Evolutionary conservation across 2,329 filamentous ascomycete genomes (phyloP).

Genomic region (Aspergillus viridinutans): DNA sequence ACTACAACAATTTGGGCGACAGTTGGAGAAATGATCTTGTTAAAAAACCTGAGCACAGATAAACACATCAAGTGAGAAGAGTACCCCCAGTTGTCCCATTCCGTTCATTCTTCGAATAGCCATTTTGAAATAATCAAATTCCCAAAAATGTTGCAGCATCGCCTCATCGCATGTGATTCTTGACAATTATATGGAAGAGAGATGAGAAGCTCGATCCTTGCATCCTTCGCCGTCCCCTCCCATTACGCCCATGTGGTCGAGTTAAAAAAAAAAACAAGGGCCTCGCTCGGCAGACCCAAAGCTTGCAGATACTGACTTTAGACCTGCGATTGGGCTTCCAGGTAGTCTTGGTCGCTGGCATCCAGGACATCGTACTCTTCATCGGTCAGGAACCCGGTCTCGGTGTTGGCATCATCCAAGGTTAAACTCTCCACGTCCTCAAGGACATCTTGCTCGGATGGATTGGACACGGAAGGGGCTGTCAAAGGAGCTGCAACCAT

Average conservation of each 20-base stretch:
- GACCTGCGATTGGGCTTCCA: constrained; percentile 41
- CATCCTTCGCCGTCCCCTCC: neutral
- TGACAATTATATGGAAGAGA: neutral
- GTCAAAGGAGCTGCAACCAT: constrained; percentile 24
- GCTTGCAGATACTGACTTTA: neutral
- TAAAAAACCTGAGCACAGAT: neutral
- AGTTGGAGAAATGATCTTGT: neutral
- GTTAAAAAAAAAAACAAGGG: neutral
- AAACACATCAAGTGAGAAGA: neutral
- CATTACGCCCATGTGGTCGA: neutral
- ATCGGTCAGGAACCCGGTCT: constrained; percentile 85
- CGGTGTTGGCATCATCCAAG: constrained; percentile 43
- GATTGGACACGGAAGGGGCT: constrained; percentile 37
- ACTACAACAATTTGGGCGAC: neutral
- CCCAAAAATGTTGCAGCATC: neutral
- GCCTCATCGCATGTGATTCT: neutral
- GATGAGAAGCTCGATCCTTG: neutral
- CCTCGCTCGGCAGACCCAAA: constrained; percentile 4
- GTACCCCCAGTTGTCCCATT: neutral
- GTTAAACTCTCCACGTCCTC: constrained; percentile 58
- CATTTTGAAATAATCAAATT: neutral
- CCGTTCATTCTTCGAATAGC: neutral
- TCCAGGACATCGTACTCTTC: constrained; percentile 98
- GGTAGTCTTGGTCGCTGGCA: constrained; percentile 83
- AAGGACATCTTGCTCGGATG: constrained; percentile 46